Evolutionary conservation across 2,329 filamentous ascomycete species (phyloP).

Genomic region (Fusarium protoensiforme): DNA sequence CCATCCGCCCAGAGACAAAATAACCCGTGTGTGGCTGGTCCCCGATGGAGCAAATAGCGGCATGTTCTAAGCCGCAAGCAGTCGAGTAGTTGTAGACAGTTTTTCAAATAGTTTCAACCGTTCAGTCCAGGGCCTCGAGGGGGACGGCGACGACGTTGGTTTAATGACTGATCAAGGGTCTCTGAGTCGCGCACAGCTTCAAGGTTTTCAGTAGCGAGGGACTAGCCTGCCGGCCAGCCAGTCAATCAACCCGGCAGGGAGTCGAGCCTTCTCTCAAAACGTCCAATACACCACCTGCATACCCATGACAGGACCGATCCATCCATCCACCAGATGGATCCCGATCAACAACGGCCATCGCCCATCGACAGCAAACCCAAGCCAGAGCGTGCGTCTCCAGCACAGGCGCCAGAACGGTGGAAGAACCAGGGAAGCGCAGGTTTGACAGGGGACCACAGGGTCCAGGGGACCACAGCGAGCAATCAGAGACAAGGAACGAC

Average conservation of each 20-base stretch:
- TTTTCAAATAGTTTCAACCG: slow-evolving; percentile 26
- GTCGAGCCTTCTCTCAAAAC: neutral
- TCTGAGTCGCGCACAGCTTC: slow-evolving; percentile 24
- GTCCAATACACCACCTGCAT: neutral
- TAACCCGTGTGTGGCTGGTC: slow-evolving; percentile 28
- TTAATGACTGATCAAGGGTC: neutral
- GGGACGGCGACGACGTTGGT: neutral
- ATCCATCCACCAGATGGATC: slow-evolving; percentile 24
- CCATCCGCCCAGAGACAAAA: slow-evolving; percentile 15
- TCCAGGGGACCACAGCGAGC: neutral
- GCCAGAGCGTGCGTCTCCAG: slow-evolving; percentile 15
- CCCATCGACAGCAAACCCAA: slow-evolving; percentile 7
- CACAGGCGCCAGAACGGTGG: slow-evolving; percentile 35
- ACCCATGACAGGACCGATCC: neutral
- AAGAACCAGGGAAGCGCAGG: slow-evolving; percentile 34
- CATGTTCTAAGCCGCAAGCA: slow-evolving; percentile 29
- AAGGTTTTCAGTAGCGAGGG: neutral
- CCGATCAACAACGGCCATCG: slow-evolving; percentile 30
- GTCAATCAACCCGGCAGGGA: neutral
- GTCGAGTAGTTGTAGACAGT: slow-evolving; percentile 14
- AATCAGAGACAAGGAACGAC: slow-evolving; percentile 28
- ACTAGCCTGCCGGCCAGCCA: neutral
- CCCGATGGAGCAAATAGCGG: slow-evolving; percentile 27
- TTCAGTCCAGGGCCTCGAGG: slow-evolving; percentile 9
- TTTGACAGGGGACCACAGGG: slow-evolving; percentile 24